Base-by-base conservation (phyloP, 2,329 filamentous ascomycete genomes). In the Scytalidium lignicola region DNA sequence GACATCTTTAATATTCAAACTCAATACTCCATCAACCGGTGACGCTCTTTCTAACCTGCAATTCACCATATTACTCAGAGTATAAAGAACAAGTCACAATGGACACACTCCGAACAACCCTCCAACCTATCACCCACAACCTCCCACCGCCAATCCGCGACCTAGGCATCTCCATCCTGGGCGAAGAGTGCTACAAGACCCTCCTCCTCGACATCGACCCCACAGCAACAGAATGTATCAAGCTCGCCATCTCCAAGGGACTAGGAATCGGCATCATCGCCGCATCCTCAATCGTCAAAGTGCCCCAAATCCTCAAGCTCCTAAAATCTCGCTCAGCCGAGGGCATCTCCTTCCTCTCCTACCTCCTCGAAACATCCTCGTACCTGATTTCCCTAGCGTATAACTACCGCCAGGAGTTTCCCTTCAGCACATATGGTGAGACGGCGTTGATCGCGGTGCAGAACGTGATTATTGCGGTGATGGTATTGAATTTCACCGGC, bases 351-450 rank as follows among this genome's bases (percentile, higher is more conserved):
- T 95, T 97, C 72, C 79, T 95, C 41, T 87, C 88, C 26, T 97
- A 96, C 74, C 77, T 93, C 28, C 88, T 99, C 66, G 93, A 99
- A 74, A 96, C 90, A 8, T 78, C 81, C 49, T 83, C 86, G 51
- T 92, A 95, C 71, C 78, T 96, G 61, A 95, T 96, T 69, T 86
- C 85, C 4, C 80, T 99, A 58, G 88, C 89, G 46, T 99, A 99
- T 76, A 96, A 95, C 68, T 77, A 88, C 57, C 89, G 93, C 65
- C 89, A 90, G 63, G 85, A 83, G 20, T 96, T 96, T 60, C 92
- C 93, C 2, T 96, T 99, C 72, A 95, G 86, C 77, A 99, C 93
- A 10, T 99, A 88, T 67, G 93, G 93, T 68, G 93, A 99, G 79
- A 92, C 90, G 22, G 90, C 88, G 32, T 76, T 97, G 63, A 96